Percentiles rank a stretch among this genome's conserved stretches.
phyloP scores from a whole-genome alignment of 2,329 filamentous ascomycete genomes.

The Beauveria pseudobassiana region DNA sequence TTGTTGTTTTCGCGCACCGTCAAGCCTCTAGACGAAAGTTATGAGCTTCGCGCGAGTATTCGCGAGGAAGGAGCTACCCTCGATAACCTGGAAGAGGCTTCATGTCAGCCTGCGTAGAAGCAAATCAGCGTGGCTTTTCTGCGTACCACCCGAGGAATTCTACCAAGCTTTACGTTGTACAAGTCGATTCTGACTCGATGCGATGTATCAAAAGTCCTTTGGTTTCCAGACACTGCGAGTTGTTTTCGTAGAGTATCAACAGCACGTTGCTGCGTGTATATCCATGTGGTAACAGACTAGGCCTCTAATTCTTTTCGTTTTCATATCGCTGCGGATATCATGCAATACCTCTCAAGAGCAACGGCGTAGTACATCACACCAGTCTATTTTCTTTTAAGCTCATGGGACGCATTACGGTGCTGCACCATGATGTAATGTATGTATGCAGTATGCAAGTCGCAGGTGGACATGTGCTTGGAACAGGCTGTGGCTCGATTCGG shows the following conservation, averaged over 20 bases:
- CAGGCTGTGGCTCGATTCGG: constrained; percentile 28
- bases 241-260: constrained; percentile 21
- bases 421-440: constrained; percentile 30
- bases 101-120: background rate
- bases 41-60: background rate
- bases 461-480: constrained; percentile 33
- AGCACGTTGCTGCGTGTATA: constrained; percentile 31
- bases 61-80: background rate
- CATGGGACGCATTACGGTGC: constrained; percentile 14
- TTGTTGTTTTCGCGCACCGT: background rate
- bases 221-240: constrained; percentile 28
- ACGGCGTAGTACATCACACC: constrained; percentile 19
- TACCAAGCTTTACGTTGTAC: constrained; percentile 18
- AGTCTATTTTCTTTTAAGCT: constrained; percentile 17
- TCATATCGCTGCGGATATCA: constrained; percentile 30
- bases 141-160: constrained; percentile 20
- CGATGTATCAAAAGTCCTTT: constrained; percentile 23
- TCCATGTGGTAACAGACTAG: constrained; percentile 35
- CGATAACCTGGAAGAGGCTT: background rate
- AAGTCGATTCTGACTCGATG: constrained; percentile 10
- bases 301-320: constrained; percentile 17
- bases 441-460: constrained; percentile 18
- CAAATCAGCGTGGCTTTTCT: background rate
- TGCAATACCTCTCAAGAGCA: constrained; percentile 27
- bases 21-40: background rate